A percentile compares a stretch with the other conserved stretches of the same genome.
Conservation (phyloP, 179 eudicot genomes). For the Beta macrorhiza region DNA sequence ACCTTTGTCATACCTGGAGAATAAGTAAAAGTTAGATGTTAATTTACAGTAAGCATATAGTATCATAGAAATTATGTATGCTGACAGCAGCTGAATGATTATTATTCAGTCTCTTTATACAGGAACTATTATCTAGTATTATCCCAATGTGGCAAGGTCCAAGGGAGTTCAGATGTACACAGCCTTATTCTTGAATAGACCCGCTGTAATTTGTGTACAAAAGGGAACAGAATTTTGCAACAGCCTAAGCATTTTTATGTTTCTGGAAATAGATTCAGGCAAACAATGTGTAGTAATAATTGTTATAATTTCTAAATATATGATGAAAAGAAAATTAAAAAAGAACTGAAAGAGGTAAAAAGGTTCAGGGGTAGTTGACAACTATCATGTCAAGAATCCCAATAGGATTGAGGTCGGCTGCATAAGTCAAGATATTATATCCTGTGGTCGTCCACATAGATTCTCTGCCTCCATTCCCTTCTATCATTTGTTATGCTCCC, state of each 20-base stretch:
- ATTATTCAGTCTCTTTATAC: not conserved
- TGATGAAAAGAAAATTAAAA: not conserved
- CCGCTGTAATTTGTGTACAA: not conserved
- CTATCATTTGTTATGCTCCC: no score
- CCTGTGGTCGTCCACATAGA: no score
- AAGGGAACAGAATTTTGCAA: not conserved
- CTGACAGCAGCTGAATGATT: not conserved
- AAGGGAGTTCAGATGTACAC: not conserved
- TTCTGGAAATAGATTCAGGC: no score
- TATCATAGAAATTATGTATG: not conserved
- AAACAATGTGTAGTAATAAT: no score
- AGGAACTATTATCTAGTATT: not conserved
- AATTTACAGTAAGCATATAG: not conserved
- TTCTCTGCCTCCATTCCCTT: no score
- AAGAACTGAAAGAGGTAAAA: not conserved
- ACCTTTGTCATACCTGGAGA: conserved; percentile 76
- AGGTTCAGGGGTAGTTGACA: not conserved
- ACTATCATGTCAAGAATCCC: not conserved
- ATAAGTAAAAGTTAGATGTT: conserved; percentile 13
- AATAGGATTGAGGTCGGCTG: no score
- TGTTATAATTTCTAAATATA: no score
- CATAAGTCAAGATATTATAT: no score
- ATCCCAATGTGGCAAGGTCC: not conserved
- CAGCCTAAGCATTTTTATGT: not conserved
- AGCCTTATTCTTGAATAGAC: not conserved